phyloP scores from a whole-genome alignment of 1,284 basidiomycete genomes.

The Marasmius oreades region DNA sequence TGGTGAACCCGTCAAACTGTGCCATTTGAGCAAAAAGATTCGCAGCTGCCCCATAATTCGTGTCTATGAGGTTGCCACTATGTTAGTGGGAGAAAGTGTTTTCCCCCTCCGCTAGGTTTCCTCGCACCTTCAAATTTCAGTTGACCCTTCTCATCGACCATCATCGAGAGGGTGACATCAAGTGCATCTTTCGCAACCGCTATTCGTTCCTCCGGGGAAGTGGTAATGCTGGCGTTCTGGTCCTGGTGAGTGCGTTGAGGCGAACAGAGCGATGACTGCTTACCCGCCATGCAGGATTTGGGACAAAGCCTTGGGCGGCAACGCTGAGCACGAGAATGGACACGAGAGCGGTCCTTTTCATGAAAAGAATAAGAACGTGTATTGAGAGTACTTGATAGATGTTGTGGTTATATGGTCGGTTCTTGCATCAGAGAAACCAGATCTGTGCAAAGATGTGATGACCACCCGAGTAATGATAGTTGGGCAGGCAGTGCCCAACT shows the following conservation, averaged over 20 bases:
- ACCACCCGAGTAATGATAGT: too few relatives aligned
- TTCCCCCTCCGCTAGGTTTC: too few relatives aligned
- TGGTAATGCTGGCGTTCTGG: constrained; percentile 12
- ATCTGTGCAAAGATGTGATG: too few relatives aligned
- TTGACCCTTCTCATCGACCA: not conserved
- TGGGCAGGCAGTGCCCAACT: too few relatives aligned
- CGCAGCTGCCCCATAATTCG: not conserved
- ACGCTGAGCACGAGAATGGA: not conserved
- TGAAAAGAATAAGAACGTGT: too few relatives aligned
- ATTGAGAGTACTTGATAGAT: too few relatives aligned
- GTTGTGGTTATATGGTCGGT: too few relatives aligned
- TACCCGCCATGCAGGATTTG: constrained; percentile 1
- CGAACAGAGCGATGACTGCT: not conserved
- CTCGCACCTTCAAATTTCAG: not conserved
- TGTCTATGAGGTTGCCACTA: not conserved
- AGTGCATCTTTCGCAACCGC: constrained; percentile 7
- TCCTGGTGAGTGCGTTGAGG: not conserved
- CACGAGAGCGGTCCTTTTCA: too few relatives aligned
- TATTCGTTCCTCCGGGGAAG: constrained; percentile 4
- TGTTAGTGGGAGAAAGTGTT: not conserved
- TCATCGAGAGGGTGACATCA: constrained; percentile 1
- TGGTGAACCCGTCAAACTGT: constrained; percentile 3
- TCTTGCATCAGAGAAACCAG: too few relatives aligned
- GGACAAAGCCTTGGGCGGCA: not conserved
- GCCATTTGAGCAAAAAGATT: constrained; percentile 5